Base-by-base conservation (phyloP, 148 eudicot species). In the Oxyria digyna region DNA sequence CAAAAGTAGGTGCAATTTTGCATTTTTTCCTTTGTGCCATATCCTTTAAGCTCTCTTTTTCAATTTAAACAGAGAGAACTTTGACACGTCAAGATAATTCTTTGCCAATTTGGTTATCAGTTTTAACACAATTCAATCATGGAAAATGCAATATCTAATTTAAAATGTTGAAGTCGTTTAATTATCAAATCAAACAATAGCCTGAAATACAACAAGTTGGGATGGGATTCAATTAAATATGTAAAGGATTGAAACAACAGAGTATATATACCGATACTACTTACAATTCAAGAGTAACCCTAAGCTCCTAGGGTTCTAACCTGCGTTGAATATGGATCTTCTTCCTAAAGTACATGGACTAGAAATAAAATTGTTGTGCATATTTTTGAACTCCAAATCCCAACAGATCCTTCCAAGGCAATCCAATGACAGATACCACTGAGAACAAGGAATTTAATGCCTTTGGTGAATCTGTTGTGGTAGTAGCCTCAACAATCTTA, bases 361-460 rank as follows among this genome's bases (percentile, higher is more conserved):
- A 73, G 68, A 49, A 81, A 70, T 37, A 81, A 43, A n/a, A 78
- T 81, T 81, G 84, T n/a, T n/a, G n/a, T n/a, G n/a, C n/a, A n/a
- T n/a, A n/a, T n/a, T 40, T 40, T 40, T 41, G 8, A 41, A 41
- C 43, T 41, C 43, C 43, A 41, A 41, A 41, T 41, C 43, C 43
- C 11, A 41, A 13, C 12, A 41, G 43, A 41, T 41, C 43, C 43
- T 41, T 41, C 43, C 43, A 41, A 41, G 43, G 43, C 43, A 8
- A 41, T 41, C 43, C 43, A 13, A 41, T 8, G 11, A 41, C 0
- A 13, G 43, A 41, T 41, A 7, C 43, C 43, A 41, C 43, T 1
- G 43, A 13, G 12, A 41, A 41, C 3, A 41, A 41, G 43, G 43
- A 41, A 41, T 41, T 41, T 41, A 41, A 41, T 7, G 43, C 12